Percentiles rank a stretch among this genome's conserved stretches.
Conservation (phyloP, 306 rosid species). For the Prunus mongolica region DNA sequence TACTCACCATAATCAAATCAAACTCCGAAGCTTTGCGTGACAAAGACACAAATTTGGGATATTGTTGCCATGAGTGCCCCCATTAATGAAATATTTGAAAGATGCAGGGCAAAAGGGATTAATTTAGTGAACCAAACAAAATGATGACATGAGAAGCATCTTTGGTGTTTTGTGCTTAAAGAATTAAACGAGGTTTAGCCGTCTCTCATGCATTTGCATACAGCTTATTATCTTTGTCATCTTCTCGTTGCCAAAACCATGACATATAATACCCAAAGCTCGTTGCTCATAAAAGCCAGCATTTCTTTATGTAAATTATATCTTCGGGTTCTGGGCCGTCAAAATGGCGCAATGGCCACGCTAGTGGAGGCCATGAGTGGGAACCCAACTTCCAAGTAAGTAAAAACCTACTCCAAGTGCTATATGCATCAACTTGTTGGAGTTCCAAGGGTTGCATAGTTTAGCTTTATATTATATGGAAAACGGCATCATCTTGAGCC, state of each 20-base stretch:
- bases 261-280: conserved; percentile 46
- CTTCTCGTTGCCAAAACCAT: conserved; percentile 34
- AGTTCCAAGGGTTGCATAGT: conserved; percentile 9
- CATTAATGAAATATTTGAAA: not conserved
- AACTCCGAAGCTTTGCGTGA: too few relatives aligned
- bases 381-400: conserved; percentile 33
- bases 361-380: conserved; percentile 51
- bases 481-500: not conserved
- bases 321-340: conserved; percentile 33
- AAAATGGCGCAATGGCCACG: conserved; percentile 18
- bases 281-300: conserved; percentile 14
- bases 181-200: not conserved
- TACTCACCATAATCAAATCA: too few relatives aligned
- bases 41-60: not conserved
- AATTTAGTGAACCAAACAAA: not conserved
- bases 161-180: not conserved
- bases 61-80: not conserved
- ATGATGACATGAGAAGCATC: not conserved
- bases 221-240: conserved; percentile 16
- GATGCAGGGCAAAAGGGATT: not conserved
- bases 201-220: conserved; percentile 8
- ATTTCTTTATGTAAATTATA: not conserved
- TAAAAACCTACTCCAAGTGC: not conserved
- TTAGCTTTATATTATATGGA: not conserved
- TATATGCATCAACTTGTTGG: conserved; percentile 1